Conservation (phyloP, 371 early-diverging fungal species). For the Mortierella sp. region DNA sequence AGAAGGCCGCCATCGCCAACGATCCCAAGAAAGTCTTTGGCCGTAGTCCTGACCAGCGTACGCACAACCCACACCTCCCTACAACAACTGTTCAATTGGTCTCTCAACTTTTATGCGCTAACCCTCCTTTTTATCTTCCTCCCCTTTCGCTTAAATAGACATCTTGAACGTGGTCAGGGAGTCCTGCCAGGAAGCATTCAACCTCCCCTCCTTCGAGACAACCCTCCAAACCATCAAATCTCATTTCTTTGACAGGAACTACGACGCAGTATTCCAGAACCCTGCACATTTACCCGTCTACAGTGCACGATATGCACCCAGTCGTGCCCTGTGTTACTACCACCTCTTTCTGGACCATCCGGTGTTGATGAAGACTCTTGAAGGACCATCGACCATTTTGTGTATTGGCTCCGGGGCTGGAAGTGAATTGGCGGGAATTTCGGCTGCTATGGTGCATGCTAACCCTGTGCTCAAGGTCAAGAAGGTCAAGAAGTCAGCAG, state of each 20-base stretch:
- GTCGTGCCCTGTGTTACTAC: constrained; percentile 90
- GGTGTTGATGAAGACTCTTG: constrained; percentile 66
- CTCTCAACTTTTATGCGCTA: background rate
- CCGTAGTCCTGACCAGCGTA: constrained; percentile 72
- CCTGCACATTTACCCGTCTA: constrained; percentile 83
- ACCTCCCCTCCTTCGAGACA: constrained; percentile 70
- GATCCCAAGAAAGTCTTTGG: constrained; percentile 45
- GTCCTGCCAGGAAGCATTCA: constrained; percentile 74
- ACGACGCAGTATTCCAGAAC: constrained; percentile 86
- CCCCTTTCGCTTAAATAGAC: constrained; percentile 49
- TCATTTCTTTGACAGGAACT: constrained; percentile 86
- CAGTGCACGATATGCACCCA: constrained; percentile 89
- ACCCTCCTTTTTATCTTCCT: background rate
- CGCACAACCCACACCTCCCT: background rate
- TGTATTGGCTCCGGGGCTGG: constrained; percentile 92
- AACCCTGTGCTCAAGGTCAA: constrained; percentile 30
- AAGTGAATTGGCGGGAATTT: constrained; percentile 87
- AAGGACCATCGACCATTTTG: constrained; percentile 61
- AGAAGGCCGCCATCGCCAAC: constrained; percentile 22
- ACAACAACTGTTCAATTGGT: background rate
- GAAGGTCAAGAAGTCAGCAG: constrained; percentile 12
- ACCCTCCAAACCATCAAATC: constrained; percentile 84
- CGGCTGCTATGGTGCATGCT: constrained; percentile 79
- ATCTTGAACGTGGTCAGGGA: constrained; percentile 78
- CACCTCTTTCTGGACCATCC: constrained; percentile 75